Evolutionary conservation across 1,284 basidiomycete species (phyloP).

Genomic region (Pterula multifida): DNA sequence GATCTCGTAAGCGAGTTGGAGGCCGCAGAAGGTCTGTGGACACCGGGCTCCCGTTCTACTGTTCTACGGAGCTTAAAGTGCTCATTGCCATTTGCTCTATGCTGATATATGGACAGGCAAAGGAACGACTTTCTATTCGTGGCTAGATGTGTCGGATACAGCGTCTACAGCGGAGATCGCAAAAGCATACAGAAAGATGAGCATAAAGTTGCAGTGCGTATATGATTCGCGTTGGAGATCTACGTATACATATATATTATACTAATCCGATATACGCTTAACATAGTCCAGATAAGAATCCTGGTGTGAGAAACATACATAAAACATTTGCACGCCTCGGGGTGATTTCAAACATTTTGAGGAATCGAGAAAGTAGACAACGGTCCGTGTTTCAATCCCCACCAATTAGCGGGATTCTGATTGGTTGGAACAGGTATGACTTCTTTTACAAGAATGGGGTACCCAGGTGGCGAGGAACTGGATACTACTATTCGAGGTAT

Average conservation of each 20-base stretch:
- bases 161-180: constrained; percentile 67
- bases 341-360: constrained; percentile 73
- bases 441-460: constrained; percentile 90
- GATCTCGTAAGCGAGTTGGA: constrained; percentile 85
- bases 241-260: constrained; percentile 2
- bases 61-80: background rate
- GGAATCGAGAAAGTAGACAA: constrained; percentile 64
- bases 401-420: background rate
- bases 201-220: constrained; percentile 75
- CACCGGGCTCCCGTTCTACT: background rate
- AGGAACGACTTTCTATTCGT: constrained; percentile 84
- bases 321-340: constrained; percentile 84
- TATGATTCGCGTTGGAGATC: constrained; percentile 1
- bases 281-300: constrained; percentile 86
- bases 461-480: constrained; percentile 78
- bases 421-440: constrained; percentile 47
- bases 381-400: constrained; percentile 36
- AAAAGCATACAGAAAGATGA: constrained; percentile 84
- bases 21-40: constrained; percentile 55
- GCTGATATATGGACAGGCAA: constrained; percentile 28
- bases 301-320: constrained; percentile 65
- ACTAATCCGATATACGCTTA: constrained; percentile 7
- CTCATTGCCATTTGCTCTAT: background rate
- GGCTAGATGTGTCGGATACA: constrained; percentile 60
- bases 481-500: constrained; percentile 89